These are phyloP conservation scores for Phytophthora foliorum DNA, from an alignment of 352 stramenopile species.

Conservation along the genomic window DNA sequence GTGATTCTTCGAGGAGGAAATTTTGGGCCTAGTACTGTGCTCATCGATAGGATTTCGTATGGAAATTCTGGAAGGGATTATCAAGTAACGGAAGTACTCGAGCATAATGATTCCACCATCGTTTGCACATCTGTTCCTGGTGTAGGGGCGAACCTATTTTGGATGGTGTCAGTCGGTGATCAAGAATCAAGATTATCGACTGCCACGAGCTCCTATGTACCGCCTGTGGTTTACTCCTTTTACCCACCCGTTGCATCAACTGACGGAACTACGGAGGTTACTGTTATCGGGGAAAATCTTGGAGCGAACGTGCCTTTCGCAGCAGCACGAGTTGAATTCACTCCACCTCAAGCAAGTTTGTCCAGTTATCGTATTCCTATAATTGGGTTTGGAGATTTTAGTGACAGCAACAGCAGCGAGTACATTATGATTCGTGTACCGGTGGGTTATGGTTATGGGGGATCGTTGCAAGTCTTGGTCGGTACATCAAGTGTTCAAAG, in stretches of 20 bases:
- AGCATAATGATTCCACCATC: slow-evolving; percentile 70
- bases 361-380: slow-evolving; percentile 49
- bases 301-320: slow-evolving; percentile 49
- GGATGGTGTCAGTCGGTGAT: slow-evolving; percentile 65
- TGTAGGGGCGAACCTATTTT: slow-evolving; percentile 59
- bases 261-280: slow-evolving; percentile 56
- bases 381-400: slow-evolving; percentile 49
- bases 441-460: slow-evolving; percentile 48
- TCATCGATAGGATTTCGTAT: slow-evolving; percentile 68
- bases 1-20: slow-evolving; percentile 61
- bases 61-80: slow-evolving; percentile 65
- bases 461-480: slow-evolving; percentile 48
- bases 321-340: slow-evolving; percentile 55
- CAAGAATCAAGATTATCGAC: slow-evolving; percentile 53
- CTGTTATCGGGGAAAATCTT: slow-evolving; percentile 67
- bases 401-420: slow-evolving; percentile 35
- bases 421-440: slow-evolving; percentile 56
- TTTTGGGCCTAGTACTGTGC: slow-evolving; percentile 56
- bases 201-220: slow-evolving; percentile 58
- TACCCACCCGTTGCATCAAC: slow-evolving; percentile 43
- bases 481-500: slow-evolving; percentile 51
- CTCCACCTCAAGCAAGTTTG: slow-evolving; percentile 43
- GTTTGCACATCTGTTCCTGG: slow-evolving; percentile 56
- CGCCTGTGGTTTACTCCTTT: slow-evolving; percentile 42
- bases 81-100: slow-evolving; percentile 44